Evolutionary conservation across 768 basidiomycete species (phyloP), one percentile per base, ranked within the genome.

Genomic region (Trametes maxima): DNA sequence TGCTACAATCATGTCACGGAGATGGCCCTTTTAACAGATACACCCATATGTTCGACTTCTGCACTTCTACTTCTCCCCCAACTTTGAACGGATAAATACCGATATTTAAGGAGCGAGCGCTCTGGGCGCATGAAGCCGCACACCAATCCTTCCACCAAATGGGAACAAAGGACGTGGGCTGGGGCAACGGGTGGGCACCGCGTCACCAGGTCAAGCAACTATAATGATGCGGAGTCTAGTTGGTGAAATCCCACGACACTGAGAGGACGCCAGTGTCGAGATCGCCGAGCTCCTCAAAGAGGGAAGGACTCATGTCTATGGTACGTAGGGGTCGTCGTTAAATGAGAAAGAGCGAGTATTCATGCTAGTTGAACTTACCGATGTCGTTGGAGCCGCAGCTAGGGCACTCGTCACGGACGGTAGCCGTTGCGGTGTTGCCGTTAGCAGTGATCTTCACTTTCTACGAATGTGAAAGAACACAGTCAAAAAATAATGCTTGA

Each of bases 251-350:
- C 89, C 89, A 90, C 1, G 71, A 69, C 59, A 90, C 77, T 11
- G 65, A 58, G 33, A 90, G 69, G 37, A 78, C 78, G 24, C 89
- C 89, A 5, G 72, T 69, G 59, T 64, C 70, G 45, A 87, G 80
- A 35, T 51, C 28, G 24, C 70, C 82, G 45, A 91, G 69, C 60
- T 82, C 61, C 67, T 82, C 2, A 73, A 91, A 91, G 25, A 88
- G 69, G 11, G 78, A 76, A 5, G 82, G 81, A 33, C 87, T 89
- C 84, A 90, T 81, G 70, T 91, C 89, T 91, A 68, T 10, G 24
- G 50, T 17, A 22, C 5, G 8, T 8, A 62, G n/a, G 6, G 4
- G 28, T 47, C 2, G 47, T 40, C 4, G 24, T 16, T 16, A 25
- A 14, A 14, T 2, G 5, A 33, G 47, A 24, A 49, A 11, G 13